These are phyloP conservation scores for Exobasidium cylindrosporum DNA, from an alignment of 1,284 basidiomycete genomes.

Conservation along the genomic window DNA sequence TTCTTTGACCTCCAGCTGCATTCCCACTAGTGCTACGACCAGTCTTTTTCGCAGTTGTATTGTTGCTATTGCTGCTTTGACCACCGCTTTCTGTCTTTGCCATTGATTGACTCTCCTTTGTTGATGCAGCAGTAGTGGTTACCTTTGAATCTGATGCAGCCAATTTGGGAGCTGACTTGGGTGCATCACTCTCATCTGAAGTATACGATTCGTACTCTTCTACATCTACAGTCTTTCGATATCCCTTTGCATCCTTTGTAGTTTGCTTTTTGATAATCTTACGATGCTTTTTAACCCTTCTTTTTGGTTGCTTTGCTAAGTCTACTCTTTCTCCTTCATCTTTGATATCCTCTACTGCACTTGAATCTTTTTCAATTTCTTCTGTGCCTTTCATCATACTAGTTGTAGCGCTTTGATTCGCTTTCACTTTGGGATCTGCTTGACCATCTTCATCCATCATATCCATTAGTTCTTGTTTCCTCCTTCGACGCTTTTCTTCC, in stretches of 20 bases:
- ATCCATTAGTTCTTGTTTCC: constrained; percentile 10
- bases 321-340: constrained; percentile 19
- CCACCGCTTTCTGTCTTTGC: neutral
- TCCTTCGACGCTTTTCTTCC: constrained; percentile 10
- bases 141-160: neutral
- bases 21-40: neutral
- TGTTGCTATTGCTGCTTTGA: neutral
- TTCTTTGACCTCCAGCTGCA: neutral
- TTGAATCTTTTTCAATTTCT: neutral
- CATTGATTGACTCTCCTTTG: neutral
- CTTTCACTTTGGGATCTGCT: constrained; percentile 18
- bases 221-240: constrained; percentile 28
- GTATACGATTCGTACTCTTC: constrained; percentile 46
- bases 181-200: constrained; percentile 36
- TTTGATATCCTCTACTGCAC: neutral
- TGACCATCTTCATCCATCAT: constrained; percentile 1
- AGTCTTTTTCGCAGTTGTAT: neutral
- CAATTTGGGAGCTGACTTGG: constrained; percentile 18
- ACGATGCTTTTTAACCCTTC: constrained; percentile 36
- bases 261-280: constrained; percentile 42
- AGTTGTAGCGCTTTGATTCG: constrained; percentile 23
- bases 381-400: constrained; percentile 32
- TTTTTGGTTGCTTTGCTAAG: constrained; percentile 17
- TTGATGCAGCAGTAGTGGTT: neutral
- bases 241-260: constrained; percentile 45